Percentiles rank a stretch among this genome's conserved stretches.
phyloP scores from a whole-genome alignment of 495 filamentous ascomycete species.

The Aspergillus sparsus region DNA sequence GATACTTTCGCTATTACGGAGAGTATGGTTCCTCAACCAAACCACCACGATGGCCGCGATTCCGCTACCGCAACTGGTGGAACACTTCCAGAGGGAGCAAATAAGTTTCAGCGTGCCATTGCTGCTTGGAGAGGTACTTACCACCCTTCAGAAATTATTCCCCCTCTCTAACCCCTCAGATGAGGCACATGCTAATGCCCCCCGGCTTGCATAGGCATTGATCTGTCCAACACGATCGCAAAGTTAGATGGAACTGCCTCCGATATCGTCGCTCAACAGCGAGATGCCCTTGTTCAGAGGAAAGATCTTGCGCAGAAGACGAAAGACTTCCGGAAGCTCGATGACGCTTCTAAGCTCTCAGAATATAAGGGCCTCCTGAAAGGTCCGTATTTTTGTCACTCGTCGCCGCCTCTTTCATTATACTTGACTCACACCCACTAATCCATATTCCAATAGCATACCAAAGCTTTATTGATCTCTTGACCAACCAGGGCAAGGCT shows the following conservation, averaged over 20 bases:
- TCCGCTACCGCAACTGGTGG: slow-evolving; percentile 26
- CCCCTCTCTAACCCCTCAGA: not conserved
- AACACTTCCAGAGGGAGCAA: slow-evolving; percentile 59
- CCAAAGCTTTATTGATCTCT: slow-evolving; percentile 92
- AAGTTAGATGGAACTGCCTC: slow-evolving; percentile 88
- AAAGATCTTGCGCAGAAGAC: slow-evolving; percentile 98
- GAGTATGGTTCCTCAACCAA: slow-evolving; percentile 38
- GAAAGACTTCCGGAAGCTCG: slow-evolving; percentile 94
- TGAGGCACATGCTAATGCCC: slow-evolving; percentile 31
- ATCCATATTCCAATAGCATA: slow-evolving; percentile 62
- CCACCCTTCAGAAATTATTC: not conserved
- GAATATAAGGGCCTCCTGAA: slow-evolving; percentile 91
- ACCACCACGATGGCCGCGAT: slow-evolving; percentile 33
- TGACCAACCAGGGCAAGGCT: slow-evolving; percentile 91
- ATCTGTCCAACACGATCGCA: slow-evolving; percentile 80
- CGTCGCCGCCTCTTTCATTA: not conserved
- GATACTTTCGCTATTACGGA: slow-evolving; percentile 50
- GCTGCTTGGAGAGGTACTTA: slow-evolving; percentile 89
- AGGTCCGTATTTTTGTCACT: slow-evolving; percentile 46
- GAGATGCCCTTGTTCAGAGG: slow-evolving; percentile 87
- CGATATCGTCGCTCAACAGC: slow-evolving; percentile 88
- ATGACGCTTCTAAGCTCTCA: slow-evolving; percentile 81
- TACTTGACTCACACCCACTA: slow-evolving; percentile 16
- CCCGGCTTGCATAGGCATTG: slow-evolving; percentile 63
- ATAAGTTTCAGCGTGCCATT: slow-evolving; percentile 94